Conservation (phyloP, 208 protist species). For the Zelonia costaricensis region DNA sequence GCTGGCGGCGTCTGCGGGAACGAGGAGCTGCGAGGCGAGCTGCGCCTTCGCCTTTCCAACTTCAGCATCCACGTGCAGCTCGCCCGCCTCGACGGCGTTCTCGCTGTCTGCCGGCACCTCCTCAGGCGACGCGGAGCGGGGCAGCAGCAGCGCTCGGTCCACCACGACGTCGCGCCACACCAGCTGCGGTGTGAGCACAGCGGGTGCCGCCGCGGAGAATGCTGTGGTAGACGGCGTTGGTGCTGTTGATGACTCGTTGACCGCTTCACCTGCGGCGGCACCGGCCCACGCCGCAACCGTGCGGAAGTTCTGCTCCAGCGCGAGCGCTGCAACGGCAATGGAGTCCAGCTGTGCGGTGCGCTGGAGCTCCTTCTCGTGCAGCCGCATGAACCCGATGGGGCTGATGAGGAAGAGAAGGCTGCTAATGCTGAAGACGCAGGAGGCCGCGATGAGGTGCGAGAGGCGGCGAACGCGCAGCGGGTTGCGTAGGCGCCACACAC, state of each 20-base stretch:
- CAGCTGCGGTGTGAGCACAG: not conserved
- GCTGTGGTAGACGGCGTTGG: not conserved
- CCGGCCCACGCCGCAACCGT: conserved; percentile 14
- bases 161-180: conserved; percentile 17
- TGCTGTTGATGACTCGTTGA: too few relatives aligned
- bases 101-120: too few relatives aligned
- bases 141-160: conserved; percentile 11
- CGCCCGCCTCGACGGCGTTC: too few relatives aligned
- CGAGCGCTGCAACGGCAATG: conserved; percentile 36
- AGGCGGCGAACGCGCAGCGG: conserved; percentile 30
- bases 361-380: conserved; percentile 20
- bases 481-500: conserved; percentile 57
- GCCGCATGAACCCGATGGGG: conserved; percentile 34
- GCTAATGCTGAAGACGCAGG: conserved; percentile 15
- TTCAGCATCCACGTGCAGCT: too few relatives aligned
- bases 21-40: not conserved
- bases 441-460: conserved; percentile 4
- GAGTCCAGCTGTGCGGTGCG: conserved; percentile 41
- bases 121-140: too few relatives aligned
- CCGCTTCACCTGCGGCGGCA: not conserved
- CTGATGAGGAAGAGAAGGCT: conserved; percentile 42
- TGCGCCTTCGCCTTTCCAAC: not conserved
- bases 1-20: not conserved
- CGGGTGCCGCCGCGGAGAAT: not conserved
- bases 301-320: conserved; percentile 26